Conservation (phyloP, 768 basidiomycete genomes). For the Nevesoporus exiguus region DNA sequence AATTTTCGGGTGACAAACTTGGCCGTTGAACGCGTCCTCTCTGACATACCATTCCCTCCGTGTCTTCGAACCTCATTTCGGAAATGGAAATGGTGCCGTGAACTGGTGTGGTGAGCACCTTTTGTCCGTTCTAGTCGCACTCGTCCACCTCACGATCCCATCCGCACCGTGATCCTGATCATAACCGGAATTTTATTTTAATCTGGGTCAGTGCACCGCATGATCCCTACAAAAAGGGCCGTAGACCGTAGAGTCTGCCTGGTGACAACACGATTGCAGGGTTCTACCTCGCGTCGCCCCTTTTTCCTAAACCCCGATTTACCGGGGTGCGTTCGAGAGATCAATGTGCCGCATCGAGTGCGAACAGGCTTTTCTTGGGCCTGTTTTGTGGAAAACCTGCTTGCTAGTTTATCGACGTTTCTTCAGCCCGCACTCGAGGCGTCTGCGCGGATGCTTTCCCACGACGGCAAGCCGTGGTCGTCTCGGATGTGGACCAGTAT, state of each 20-base stretch:
- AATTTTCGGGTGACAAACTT: slow-evolving; percentile 72
- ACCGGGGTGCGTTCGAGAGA: slow-evolving; percentile 8
- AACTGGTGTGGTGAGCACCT: slow-evolving; percentile 86
- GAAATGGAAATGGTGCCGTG: slow-evolving; percentile 58
- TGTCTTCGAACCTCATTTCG: slow-evolving; percentile 64
- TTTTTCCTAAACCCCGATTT: slow-evolving; percentile 53
- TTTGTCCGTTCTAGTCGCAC: neutral
- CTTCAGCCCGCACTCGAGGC: slow-evolving; percentile 55
- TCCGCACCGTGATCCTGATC: too few relatives aligned
- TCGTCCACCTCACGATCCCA: too few relatives aligned
- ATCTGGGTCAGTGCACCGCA: too few relatives aligned
- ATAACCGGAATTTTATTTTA: too few relatives aligned
- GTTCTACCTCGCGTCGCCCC: slow-evolving; percentile 71
- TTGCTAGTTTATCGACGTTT: slow-evolving; percentile 74
- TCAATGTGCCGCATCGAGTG: slow-evolving; percentile 11
- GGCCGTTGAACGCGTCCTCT: slow-evolving; percentile 77
- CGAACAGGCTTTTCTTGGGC: slow-evolving; percentile 54
- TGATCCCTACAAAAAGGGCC: too few relatives aligned
- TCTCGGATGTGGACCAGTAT: slow-evolving; percentile 73
- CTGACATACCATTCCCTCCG: slow-evolving; percentile 76
- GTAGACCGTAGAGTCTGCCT: neutral
- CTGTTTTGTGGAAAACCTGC: slow-evolving; percentile 93
- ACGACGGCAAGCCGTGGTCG: slow-evolving; percentile 54
- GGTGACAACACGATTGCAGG: slow-evolving; percentile 47
- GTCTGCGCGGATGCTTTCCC: slow-evolving; percentile 84